Base-by-base conservation (phyloP, 1,284 basidiomycete genomes). In the Pseudozyma tsukubaensis region DNA sequence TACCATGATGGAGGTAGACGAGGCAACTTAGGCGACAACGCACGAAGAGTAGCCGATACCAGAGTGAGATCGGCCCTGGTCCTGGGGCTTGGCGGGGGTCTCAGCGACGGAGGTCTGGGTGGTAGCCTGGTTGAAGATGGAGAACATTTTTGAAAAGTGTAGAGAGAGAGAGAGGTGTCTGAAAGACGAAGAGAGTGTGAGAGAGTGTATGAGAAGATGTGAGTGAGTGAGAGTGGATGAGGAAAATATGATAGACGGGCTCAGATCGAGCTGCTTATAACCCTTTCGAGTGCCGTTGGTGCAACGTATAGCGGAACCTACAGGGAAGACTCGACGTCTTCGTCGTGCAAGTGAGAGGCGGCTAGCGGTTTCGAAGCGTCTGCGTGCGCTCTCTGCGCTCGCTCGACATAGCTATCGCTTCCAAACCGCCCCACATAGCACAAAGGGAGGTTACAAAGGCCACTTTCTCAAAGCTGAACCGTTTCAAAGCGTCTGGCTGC, bases 41-140 rank as follows among this genome's bases (percentile, higher is more conserved):
- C 67, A 64, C 39, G 50, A 43, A 10, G 60, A 59, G 60, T 69
- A 69, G 51, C 66, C 66, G 34, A 47, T 35, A 36, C 51, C 59
- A 35, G 21, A 40, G 43, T 42, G 18, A n/a, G 39, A 50, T n/a
- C 24, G 21, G n/a, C 59, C 59, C n/a, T 49, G 32, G 42, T 56
- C 21, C 42, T 42, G 43, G 43, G 59, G 59, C 5, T 47, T 6
- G 37, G 48, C 21, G 57, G 63, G 57, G 40, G 57, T 35, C 61
- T 70, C 60, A 9, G 67, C 37, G 34, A 58, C 61, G 40, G 60
- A 64, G 50, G 56, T 62, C 56, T 63, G 59, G 42, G 42, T 29
- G 45, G 58, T 43, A 18, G 56, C 47, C 66, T 69, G 66, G 43
- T 51, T 34, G 49, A 70, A 70, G 57, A 64, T 63, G 53, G 67